Conservation (phyloP, 768 basidiomycete genomes). For the Boletales sp. region DNA sequence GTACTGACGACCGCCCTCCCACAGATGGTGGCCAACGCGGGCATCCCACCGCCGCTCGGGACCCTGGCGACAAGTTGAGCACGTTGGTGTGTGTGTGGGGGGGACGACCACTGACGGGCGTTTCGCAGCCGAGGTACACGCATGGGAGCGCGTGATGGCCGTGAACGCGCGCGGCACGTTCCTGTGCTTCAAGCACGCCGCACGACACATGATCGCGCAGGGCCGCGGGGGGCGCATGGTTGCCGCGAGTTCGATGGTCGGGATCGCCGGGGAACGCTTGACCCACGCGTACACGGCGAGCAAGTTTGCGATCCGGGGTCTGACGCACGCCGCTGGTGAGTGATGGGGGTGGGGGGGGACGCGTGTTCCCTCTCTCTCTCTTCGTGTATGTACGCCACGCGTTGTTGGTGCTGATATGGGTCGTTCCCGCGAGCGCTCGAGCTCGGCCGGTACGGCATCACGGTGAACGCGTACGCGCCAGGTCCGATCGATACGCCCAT, state of each 20-base stretch:
- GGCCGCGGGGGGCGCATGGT: slow-evolving; percentile 52
- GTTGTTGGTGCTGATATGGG: no score
- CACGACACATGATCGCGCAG: slow-evolving; percentile 22
- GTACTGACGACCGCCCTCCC: no score
- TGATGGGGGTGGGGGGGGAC: no score
- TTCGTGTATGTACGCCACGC: no score
- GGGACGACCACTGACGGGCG: no score
- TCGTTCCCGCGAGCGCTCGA: slow-evolving; percentile 20
- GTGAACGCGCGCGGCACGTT: neutral
- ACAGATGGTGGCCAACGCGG: slow-evolving; percentile 6
- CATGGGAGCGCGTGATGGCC: slow-evolving; percentile 7
- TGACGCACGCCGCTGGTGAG: slow-evolving; percentile 38
- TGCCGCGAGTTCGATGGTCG: slow-evolving; percentile 27
- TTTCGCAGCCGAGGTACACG: neutral
- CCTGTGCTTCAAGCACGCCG: neutral
- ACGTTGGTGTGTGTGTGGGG: no score
- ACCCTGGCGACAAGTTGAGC: neutral
- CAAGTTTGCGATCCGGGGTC: slow-evolving; percentile 38
- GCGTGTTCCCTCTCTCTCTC: no score
- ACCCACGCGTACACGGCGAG: slow-evolving; percentile 26
- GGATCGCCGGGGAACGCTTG: neutral
- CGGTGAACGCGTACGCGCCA: slow-evolving; percentile 39
- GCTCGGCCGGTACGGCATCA: slow-evolving; percentile 29
- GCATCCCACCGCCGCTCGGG: neutral
- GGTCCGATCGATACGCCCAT: slow-evolving; percentile 27